A percentile compares a stretch with the other conserved stretches of the same genome.
Conservation (phyloP, 345 rosid species). For the Luvunga scandens region DNA sequence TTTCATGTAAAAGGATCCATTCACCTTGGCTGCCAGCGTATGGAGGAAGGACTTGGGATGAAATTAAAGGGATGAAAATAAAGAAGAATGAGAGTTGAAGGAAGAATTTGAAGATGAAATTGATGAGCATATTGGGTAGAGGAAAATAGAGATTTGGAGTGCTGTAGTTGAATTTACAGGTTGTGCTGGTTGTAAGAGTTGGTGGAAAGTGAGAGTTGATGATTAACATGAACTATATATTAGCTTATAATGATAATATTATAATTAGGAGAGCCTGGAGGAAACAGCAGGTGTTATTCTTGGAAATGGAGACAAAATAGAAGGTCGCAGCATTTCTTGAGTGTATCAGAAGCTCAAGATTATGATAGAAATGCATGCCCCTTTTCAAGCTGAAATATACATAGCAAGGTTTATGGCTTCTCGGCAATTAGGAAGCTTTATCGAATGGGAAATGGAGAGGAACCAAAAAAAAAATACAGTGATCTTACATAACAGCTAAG, state of each 20-base stretch:
- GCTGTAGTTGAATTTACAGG: conserved; percentile 4
- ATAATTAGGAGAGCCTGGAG: background rate
- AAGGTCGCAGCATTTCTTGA: background rate
- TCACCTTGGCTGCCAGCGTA: conserved; percentile 21
- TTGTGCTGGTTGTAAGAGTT: conserved; percentile 2
- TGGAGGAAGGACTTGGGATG: background rate
- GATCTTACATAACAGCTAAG: too few relatives aligned
- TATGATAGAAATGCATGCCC: background rate
- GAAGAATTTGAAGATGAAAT: conserved; percentile 10
- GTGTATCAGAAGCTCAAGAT: background rate
- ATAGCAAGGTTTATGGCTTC: background rate
- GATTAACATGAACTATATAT: background rate
- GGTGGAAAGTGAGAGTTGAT: background rate
- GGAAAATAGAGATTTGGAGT: background rate
- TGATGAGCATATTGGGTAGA: conserved; percentile 1
- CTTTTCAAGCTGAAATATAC: background rate
- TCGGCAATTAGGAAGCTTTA: background rate
- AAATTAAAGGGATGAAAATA: background rate
- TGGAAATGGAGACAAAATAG: too few relatives aligned
- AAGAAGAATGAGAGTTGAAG: conserved; percentile 19
- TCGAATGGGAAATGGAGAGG: too few relatives aligned
- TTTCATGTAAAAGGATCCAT: conserved; percentile 62
- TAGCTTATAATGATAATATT: background rate
- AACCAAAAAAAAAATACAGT: too few relatives aligned
- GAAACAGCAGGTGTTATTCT: background rate